Evolutionary conservation across 305 asterid genomes (phyloP).

Genomic region (Lippia alba): DNA sequence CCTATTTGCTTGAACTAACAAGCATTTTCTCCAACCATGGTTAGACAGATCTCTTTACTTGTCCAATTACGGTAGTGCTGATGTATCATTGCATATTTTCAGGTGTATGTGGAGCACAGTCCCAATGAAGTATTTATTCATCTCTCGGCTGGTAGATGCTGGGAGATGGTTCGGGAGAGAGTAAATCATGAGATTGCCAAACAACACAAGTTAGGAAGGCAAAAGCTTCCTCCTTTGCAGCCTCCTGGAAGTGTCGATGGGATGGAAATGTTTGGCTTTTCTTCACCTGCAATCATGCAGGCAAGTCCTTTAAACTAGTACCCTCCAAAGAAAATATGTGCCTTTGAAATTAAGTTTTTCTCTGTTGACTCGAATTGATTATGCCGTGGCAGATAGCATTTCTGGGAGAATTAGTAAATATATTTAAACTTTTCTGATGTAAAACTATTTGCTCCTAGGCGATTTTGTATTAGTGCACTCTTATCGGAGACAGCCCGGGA

Average conservation of each 20-base stretch:
- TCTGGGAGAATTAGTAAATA: too few species aligned
- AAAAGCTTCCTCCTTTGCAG: constrained; percentile 88
- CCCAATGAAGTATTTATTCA: constrained; percentile 85
- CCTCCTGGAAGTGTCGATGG: constrained; percentile 99
- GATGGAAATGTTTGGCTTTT: constrained; percentile 96
- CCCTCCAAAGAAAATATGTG: not conserved
- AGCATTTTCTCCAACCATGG: not conserved
- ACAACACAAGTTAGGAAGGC: constrained; percentile 77
- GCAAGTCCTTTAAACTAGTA: constrained; percentile 38
- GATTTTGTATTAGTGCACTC: not conserved
- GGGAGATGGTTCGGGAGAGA: constrained; percentile 96
- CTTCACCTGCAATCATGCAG: constrained; percentile 90
- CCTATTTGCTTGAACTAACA: not conserved
- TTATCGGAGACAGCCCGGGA: too few species aligned
- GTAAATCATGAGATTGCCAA: constrained; percentile 83
- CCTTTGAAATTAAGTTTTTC: constrained; percentile 21
- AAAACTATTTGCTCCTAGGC: constrained; percentile 4
- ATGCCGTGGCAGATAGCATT: not conserved
- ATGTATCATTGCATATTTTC: constrained; percentile 26
- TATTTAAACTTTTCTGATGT: not conserved
- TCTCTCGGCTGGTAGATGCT: constrained; percentile 75
- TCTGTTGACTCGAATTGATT: not conserved
- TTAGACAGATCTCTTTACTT: not conserved
- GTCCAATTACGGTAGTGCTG: constrained; percentile 21
- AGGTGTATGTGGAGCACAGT: constrained; percentile 83